Conservation (phyloP, 1,284 basidiomycete genomes). For the Cutaneotrichosporon sp. region DNA sequence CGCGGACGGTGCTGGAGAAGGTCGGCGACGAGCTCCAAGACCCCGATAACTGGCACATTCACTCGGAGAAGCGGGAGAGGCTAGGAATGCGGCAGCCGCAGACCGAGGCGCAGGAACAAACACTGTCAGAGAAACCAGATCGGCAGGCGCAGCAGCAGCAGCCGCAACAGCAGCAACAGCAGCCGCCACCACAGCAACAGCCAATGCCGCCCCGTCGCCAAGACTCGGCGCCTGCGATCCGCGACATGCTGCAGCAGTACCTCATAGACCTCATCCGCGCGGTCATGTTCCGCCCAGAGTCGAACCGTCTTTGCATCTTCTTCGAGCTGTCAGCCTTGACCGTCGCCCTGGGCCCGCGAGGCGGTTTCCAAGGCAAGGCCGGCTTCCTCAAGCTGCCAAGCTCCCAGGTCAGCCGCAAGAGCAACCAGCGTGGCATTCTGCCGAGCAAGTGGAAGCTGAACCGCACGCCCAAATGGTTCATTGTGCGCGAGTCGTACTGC, state of each 20-base stretch:
- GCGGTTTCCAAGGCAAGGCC: constrained; percentile 76
- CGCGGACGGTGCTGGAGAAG: constrained; percentile 55
- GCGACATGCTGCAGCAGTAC: constrained; percentile 79
- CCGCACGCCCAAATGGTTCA: constrained; percentile 81
- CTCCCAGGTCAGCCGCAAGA: constrained; percentile 49
- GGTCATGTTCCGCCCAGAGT: constrained; percentile 93
- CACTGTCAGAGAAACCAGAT: too few relatives aligned
- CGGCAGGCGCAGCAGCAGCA: too few relatives aligned
- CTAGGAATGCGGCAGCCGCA: too few relatives aligned
- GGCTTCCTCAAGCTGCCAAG: constrained; percentile 64
- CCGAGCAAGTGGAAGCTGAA: constrained; percentile 59
- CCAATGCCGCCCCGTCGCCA: not conserved
- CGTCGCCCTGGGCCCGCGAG: constrained; percentile 73
- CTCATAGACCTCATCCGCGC: constrained; percentile 81
- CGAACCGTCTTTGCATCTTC: constrained; percentile 89
- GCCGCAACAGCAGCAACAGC: too few relatives aligned
- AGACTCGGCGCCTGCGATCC: constrained; percentile 53
- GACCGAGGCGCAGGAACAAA: too few relatives aligned
- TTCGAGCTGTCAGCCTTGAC: constrained; percentile 90
- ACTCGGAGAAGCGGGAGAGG: not conserved
- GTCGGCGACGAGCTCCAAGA: constrained; percentile 11
- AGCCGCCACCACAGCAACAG: not conserved
- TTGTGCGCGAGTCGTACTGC: constrained; percentile 87
- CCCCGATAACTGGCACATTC: not conserved
- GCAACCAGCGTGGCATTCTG: constrained; percentile 48